Evolutionary conservation across 2,329 filamentous ascomycete genomes (phyloP).

Genomic region (Kalaharituber pfeilii): DNA sequence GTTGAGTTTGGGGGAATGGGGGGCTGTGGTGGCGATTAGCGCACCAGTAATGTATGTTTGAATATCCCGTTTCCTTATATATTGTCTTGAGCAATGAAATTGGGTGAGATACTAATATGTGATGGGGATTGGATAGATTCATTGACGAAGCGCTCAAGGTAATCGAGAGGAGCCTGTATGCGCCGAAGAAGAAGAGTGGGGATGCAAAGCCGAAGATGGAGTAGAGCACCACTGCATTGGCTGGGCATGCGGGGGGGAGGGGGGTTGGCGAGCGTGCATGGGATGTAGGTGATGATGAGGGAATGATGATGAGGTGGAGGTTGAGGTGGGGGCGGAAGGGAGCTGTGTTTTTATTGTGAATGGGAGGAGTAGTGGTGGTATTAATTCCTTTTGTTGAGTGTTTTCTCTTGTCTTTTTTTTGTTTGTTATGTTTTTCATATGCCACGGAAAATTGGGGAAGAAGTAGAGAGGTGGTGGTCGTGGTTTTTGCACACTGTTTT

Average conservation of each 20-base stretch:
- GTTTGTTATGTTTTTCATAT: neutral
- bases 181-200: constrained; percentile 31
- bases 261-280: too few relatives aligned
- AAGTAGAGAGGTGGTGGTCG: neutral
- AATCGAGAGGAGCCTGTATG: constrained; percentile 50
- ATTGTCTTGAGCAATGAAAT: constrained; percentile 14
- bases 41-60: constrained; percentile 72
- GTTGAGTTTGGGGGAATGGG: constrained; percentile 73
- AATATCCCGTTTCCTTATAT: neutral
- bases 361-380: too few relatives aligned
- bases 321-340: too few relatives aligned
- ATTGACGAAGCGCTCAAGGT: constrained; percentile 76
- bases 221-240: neutral
- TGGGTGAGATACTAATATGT: neutral
- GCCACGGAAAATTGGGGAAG: neutral
- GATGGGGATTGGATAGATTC: constrained; percentile 34
- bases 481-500: neutral
- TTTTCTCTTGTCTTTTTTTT: neutral
- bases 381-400: too few relatives aligned
- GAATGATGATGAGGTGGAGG: too few relatives aligned
- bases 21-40: constrained; percentile 75
- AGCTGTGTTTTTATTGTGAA: too few relatives aligned
- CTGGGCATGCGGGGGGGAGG: too few relatives aligned
- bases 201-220: neutral
- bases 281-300: too few relatives aligned